These are phyloP conservation scores for Cicer bijugum DNA, from an alignment of 306 rosid species.

Conservation along the genomic window DNA sequence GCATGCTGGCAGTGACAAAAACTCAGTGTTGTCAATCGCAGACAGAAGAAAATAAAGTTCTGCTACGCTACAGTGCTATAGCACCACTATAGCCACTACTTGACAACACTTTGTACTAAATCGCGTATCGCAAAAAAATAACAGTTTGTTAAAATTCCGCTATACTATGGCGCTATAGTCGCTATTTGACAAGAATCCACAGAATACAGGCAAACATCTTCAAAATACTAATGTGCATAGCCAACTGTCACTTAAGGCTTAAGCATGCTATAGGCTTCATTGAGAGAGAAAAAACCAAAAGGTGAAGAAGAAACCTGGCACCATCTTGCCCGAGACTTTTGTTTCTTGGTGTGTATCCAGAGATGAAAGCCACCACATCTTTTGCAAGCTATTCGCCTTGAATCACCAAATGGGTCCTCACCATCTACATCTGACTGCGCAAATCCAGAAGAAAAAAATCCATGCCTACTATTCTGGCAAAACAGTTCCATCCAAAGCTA, in stretches of 20 bases:
- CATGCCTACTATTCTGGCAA: conserved; percentile 74
- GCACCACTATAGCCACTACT: too few species aligned
- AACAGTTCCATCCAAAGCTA: conserved; percentile 50
- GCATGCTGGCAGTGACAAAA: conserved; percentile 5
- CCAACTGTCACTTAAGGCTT: conserved; percentile 26
- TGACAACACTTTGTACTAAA: too few species aligned
- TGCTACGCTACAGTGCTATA: too few species aligned
- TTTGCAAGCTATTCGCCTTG: conserved; percentile 86
- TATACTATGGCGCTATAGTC: too few species aligned
- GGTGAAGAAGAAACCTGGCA: conserved; percentile 79
- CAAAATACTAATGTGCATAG: conserved; percentile 4
- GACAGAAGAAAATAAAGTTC: too few species aligned
- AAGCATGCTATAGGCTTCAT: conserved; percentile 34
- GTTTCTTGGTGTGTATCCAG: conserved; percentile 82
- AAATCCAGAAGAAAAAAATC: conserved; percentile 72
- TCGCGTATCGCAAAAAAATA: too few species aligned
- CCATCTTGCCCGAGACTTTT: conserved; percentile 92
- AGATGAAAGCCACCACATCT: conserved; percentile 80
- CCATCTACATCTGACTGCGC: conserved; percentile 64
- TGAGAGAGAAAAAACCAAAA: background rate
- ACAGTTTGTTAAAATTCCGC: too few species aligned
- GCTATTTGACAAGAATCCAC: too few species aligned
- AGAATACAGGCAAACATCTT: conserved; percentile 26
- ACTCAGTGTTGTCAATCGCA: too few species aligned
- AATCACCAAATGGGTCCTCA: conserved; percentile 79